Evolutionary conservation across 345 rosid species (phyloP), one percentile per base, ranked within the genome.

Genomic region (Gossypium stocksii): DNA sequence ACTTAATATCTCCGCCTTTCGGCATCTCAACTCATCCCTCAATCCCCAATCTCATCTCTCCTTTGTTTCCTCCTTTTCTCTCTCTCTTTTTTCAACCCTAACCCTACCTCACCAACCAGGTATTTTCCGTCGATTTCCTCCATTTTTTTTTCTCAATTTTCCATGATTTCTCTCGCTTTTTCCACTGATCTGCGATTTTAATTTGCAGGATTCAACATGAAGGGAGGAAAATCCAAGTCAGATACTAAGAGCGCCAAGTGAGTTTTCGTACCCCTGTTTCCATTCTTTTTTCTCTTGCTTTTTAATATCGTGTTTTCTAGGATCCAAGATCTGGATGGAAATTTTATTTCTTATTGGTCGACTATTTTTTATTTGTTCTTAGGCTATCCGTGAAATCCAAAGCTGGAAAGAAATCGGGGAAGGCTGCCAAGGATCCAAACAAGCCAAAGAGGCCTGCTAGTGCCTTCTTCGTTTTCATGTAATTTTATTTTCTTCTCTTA

Each of bases 381-480:
- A 90, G 98, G 88, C 93, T 94, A 69, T 73, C 94, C 3, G 97
- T 94, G 85, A 90, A 77, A 13, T 82, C 16, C 9, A 91, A 93
- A 81, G 87, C 69, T 2, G 65, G 77, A 27, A 79, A 69, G 60
- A 38, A 85, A 45, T 73, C 88, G 16, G 82, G 80, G 1, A 84
- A 81, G 65, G 89, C 88, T 3, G 89, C 82, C 10, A 89, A 89
- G 77, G 91, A 89, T 79, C 93, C 93, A 1, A 86, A 84, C 83
- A 89, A 89, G 72, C 93, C 93, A 1, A 89, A 89, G 85, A 86
- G 89, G 83, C 91, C 93, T 0, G 77, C 93, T 43, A 89, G 93
- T 74, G 91, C 93, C 73, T 89, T 89, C 91, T 89, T 89, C 77
- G 93, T 89, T 60, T 95, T 95, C 92, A 93, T 95, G 99, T 95